A percentile compares a stretch with the other conserved stretches of the same genome.
phyloP scores from a whole-genome alignment of 202 grass and related monocot species.

The Zoysia matrella region DNA sequence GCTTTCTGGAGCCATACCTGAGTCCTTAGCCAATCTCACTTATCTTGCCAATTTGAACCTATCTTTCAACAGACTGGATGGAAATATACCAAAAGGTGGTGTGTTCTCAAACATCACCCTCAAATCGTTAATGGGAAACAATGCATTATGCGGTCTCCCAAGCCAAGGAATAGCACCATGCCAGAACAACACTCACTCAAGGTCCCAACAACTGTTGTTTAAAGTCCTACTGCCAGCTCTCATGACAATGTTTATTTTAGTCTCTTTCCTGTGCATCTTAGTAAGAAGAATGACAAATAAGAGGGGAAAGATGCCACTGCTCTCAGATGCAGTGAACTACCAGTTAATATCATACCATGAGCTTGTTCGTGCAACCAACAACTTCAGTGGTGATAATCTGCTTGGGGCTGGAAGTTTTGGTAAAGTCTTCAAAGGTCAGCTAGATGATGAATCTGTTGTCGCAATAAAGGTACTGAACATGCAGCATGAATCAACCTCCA shows the following conservation, averaged over 20 bases:
- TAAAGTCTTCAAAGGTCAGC: slow-evolving; percentile 62
- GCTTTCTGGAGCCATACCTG: slow-evolving; percentile 49
- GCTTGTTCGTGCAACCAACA: slow-evolving; percentile 59
- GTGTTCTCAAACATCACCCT: slow-evolving; percentile 60
- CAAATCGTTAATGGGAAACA: slow-evolving; percentile 58
- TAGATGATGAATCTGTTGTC: slow-evolving; percentile 48
- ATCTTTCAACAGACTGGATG: slow-evolving; percentile 60
- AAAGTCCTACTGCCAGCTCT: slow-evolving; percentile 50
- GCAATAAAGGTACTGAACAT: slow-evolving; percentile 65
- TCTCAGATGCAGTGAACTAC: slow-evolving; percentile 8
- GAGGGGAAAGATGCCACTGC: slow-evolving; percentile 10
- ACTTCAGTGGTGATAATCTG: slow-evolving; percentile 57
- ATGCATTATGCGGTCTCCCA: slow-evolving; percentile 48
- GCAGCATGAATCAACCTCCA: slow-evolving; percentile 32
- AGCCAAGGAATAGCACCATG: slow-evolving; percentile 50
- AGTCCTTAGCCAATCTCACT: slow-evolving; percentile 49
- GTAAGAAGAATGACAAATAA: slow-evolving; percentile 34
- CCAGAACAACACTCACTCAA: slow-evolving; percentile 10
- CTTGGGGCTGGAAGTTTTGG: slow-evolving; percentile 57
- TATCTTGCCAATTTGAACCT: slow-evolving; percentile 58
- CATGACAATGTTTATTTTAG: slow-evolving; percentile 20
- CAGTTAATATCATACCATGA: slow-evolving; percentile 59
- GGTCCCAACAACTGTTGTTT: background rate
- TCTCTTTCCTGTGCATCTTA: slow-evolving; percentile 40
- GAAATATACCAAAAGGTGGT: slow-evolving; percentile 55